Base-by-base conservation (phyloP, 2,329 filamentous ascomycete species). In the Scorias spongiosa region DNA sequence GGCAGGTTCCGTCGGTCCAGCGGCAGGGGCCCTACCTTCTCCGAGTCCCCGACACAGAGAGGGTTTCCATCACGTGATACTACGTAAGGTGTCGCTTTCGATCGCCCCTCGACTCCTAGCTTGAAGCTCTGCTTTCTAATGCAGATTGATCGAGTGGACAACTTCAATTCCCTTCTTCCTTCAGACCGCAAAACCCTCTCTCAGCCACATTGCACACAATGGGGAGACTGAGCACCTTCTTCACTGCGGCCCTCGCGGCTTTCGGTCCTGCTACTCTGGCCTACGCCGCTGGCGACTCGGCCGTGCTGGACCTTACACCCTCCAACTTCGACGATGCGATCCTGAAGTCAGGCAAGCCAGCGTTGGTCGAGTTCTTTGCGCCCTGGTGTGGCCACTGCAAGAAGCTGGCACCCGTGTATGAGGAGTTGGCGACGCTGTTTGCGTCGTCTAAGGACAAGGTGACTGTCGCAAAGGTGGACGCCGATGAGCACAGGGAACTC, bases 311-410 rank as follows among this genome's bases (percentile, higher is more conserved):
- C 64, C 80, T 98, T 48, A 79, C 83, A 47, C 87, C 89, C 44
- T 70, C 71, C 57, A 98, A 95, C 72, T 98, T 98, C 64, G 89
- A 96, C 70, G 69, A 81, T 40, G 73, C 94, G 44, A 86, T 94
- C 51, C 74, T 94, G 48, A 78, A 93, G 63, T 89, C 84, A 39
- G 87, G 87, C 65, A 96, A 93, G 71, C 89, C 91, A 38, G 88
- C 91, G 0, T 80, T 98, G 20, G 87, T 96, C 56, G 88, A 96
- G 65, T 98, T 98, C 76, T 96, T 93, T 61, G 91, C 91, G 29
- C 88, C 89, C 18, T 98, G 91, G 91, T 98, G 91, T 61, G 93
- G 91, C 29, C 91, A 98, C 74, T 98, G 91, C 85, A 96, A 96
- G 76, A 93, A 71, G 59, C 82, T 98, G 29, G 91, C 91, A 12